Percentiles rank a stretch among this genome's conserved stretches.
Evolutionary conservation across 148 eudicot genomes (phyloP).

Genomic region (Polygonum aviculare): DNA sequence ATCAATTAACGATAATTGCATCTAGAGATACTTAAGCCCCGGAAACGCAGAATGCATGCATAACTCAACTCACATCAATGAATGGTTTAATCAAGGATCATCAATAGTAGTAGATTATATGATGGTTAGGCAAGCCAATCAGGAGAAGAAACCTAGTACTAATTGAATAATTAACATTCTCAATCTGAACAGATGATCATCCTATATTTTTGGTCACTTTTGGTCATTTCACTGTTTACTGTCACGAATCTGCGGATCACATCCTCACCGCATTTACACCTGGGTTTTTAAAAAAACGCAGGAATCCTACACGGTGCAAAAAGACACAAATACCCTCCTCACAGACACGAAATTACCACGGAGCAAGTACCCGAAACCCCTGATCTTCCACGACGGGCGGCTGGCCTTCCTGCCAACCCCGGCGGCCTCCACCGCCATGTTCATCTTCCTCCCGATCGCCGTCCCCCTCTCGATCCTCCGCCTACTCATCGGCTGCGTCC

Average conservation of each 20-base stretch:
- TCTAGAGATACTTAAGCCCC: too few relatives aligned
- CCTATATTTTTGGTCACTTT: too few relatives aligned
- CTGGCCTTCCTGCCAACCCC: conserved; percentile 87
- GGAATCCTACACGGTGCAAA: conserved; percentile 67
- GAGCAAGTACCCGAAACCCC: conserved; percentile 72
- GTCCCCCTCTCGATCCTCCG: conserved; percentile 47
- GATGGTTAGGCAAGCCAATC: too few relatives aligned
- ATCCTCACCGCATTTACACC: background rate
- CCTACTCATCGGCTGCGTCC: conserved; percentile 38
- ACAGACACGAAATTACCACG: conserved; percentile 38
- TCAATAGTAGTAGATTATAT: too few relatives aligned
- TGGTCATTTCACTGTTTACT: background rate
- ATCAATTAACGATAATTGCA: background rate
- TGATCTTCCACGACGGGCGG: conserved; percentile 88
- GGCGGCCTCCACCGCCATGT: conserved; percentile 49
- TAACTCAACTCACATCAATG: background rate
- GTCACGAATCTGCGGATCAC: background rate
- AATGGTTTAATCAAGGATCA: too few relatives aligned
- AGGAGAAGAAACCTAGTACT: too few relatives aligned
- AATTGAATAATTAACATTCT: too few relatives aligned
- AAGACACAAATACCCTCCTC: conserved; percentile 12
- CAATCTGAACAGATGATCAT: too few relatives aligned
- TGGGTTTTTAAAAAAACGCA: conserved; percentile 15
- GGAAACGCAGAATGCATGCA: background rate
- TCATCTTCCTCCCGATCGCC: conserved; percentile 74